These are phyloP conservation scores for Cyphellophora europaea DNA, from an alignment of 2,329 filamentous ascomycete species.

Conservation along the genomic window DNA sequence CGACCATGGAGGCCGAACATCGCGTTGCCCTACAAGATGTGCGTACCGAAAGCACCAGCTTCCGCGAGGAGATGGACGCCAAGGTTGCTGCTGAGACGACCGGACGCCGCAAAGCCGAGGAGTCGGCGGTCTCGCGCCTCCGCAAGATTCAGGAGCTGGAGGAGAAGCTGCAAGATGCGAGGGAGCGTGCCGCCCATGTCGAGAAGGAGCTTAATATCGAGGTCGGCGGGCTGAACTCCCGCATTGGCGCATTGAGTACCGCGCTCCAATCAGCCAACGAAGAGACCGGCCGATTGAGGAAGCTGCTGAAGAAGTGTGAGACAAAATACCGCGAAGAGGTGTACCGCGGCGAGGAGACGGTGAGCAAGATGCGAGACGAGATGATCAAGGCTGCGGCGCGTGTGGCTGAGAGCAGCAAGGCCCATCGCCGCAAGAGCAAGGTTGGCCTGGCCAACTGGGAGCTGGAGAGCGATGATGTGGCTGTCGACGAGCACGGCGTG, in stretches of 20 bases:
- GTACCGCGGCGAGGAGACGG: constrained; percentile 26
- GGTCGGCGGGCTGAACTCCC: constrained; percentile 30
- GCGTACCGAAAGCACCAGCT: constrained; percentile 20
- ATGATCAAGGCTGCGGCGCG: constrained; percentile 22
- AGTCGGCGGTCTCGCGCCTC: constrained; percentile 25
- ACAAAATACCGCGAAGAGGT: constrained; percentile 28
- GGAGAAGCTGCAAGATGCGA: constrained; percentile 25
- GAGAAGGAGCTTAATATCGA: constrained; percentile 21
- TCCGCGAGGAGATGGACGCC: constrained; percentile 24
- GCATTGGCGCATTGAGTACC: constrained; percentile 30
- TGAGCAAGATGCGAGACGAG: constrained; percentile 28
- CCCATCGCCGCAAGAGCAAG: constrained; percentile 21
- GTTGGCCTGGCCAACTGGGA: constrained; percentile 32
- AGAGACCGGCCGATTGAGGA: constrained; percentile 27
- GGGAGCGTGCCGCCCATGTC: constrained; percentile 23
- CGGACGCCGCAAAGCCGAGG: constrained; percentile 26
- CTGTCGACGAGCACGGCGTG: constrained; percentile 23
- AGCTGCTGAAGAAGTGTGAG: constrained; percentile 27
- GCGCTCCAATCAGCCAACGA: constrained; percentile 26
- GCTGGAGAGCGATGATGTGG: constrained; percentile 24
- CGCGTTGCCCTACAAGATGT: constrained; percentile 28
- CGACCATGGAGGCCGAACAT: constrained; percentile 30
- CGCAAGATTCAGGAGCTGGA: constrained; percentile 28
- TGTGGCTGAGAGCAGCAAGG: constrained; percentile 19
- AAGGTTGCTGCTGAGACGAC: constrained; percentile 25